These are phyloP conservation scores for Botrytis squamosa DNA, from an alignment of 2,329 filamentous ascomycete species.

Conservation along the genomic window DNA sequence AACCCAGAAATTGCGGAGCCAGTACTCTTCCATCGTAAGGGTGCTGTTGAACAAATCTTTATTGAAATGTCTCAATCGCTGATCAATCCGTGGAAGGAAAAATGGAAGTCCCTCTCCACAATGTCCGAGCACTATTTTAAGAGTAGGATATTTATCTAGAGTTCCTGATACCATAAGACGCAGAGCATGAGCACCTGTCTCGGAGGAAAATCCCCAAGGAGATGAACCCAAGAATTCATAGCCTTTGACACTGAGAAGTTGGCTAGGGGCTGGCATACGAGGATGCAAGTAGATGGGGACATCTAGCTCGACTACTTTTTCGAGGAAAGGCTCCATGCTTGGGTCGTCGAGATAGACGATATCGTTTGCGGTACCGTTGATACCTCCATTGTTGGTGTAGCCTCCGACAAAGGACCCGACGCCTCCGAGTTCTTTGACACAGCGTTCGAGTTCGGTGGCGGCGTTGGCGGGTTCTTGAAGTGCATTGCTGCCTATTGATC, in stretches of 20 bases:
- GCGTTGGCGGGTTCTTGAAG: constrained; percentile 28
- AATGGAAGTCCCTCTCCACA: constrained; percentile 32
- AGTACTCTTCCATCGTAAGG: constrained; percentile 42
- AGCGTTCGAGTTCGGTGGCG: constrained; percentile 29
- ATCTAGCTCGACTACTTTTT: constrained; percentile 41
- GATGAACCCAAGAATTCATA: constrained; percentile 42
- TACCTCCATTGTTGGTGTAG: constrained; percentile 41
- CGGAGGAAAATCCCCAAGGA: constrained; percentile 52
- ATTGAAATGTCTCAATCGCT: constrained; percentile 12
- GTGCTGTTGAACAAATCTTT: not conserved
- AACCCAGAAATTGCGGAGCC: constrained; percentile 55
- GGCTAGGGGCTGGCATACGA: constrained; percentile 33
- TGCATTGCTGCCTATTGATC: constrained; percentile 19
- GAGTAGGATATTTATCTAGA: constrained; percentile 28
- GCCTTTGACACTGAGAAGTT: constrained; percentile 30
- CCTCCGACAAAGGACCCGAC: constrained; percentile 44
- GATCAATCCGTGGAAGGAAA: not conserved
- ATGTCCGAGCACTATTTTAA: constrained; percentile 32
- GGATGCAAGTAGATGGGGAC: constrained; percentile 46
- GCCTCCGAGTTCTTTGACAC: constrained; percentile 42
- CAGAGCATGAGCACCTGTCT: constrained; percentile 31
- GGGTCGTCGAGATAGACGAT: constrained; percentile 38
- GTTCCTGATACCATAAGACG: constrained; percentile 31
- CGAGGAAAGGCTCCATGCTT: constrained; percentile 41
- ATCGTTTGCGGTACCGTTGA: constrained; percentile 30